Evolutionary conservation across 1,139 yeast species (phyloP).

Genomic region (Blastobotrys petasosporus): DNA sequence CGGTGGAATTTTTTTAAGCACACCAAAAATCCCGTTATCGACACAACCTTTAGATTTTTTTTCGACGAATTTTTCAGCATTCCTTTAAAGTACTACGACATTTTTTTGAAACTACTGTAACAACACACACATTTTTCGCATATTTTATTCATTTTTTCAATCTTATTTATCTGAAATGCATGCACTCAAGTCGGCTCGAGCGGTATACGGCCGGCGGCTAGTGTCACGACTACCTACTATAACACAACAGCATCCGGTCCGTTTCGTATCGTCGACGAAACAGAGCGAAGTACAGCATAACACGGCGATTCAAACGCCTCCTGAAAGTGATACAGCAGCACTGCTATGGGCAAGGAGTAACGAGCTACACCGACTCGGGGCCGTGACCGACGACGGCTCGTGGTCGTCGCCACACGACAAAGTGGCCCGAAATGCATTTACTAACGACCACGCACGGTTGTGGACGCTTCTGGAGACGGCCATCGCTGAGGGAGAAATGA

Average conservation of each 20-base stretch:
- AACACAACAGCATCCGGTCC: too few species aligned
- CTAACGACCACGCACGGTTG: conserved; percentile 52
- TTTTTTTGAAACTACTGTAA: too few species aligned
- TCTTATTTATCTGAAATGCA: too few species aligned
- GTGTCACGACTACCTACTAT: conserved; percentile 1
- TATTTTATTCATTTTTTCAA: too few species aligned
- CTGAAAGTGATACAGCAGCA: neutral
- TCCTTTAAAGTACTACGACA: too few species aligned
- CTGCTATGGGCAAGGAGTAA: neutral
- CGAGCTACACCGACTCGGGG: too few species aligned
- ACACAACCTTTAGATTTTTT: too few species aligned
- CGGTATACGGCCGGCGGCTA: neutral
- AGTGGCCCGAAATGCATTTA: conserved; percentile 29
- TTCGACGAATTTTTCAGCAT: too few species aligned
- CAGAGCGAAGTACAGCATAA: neutral
- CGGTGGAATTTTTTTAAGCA: too few species aligned
- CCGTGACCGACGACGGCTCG: conserved; percentile 11
- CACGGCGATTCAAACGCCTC: neutral
- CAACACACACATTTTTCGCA: too few species aligned
- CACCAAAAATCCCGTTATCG: too few species aligned
- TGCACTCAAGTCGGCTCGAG: too few species aligned
- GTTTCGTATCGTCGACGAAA: conserved; percentile 1
- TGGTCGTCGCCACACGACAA: conserved; percentile 35
- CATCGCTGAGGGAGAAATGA: conserved; percentile 57
- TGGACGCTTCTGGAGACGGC: conserved; percentile 82